Evolutionary conservation across 495 filamentous ascomycete species (phyloP).

Genomic region (Clavariopsis aquatica): DNA sequence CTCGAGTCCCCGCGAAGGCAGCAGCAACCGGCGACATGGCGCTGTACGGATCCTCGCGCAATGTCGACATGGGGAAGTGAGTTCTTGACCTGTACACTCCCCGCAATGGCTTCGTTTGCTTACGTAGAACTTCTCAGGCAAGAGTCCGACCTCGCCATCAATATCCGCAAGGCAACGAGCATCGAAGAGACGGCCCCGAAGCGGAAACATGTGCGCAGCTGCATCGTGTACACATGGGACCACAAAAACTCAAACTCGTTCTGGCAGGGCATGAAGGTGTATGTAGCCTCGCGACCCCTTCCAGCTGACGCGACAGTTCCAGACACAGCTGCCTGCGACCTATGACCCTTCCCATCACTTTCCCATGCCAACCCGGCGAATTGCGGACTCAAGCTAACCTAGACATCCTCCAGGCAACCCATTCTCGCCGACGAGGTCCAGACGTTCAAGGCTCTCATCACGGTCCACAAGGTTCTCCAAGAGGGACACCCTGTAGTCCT

Average conservation of each 20-base stretch:
- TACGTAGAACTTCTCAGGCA: conserved; percentile 58
- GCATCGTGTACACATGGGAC: conserved; percentile 99
- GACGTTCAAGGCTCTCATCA: conserved; percentile 62
- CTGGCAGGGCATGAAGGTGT: conserved; percentile 99
- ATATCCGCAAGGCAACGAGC: conserved; percentile 95
- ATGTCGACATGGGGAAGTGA: conserved; percentile 61
- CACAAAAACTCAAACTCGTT: conserved; percentile 96
- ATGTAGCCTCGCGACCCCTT: conserved; percentile 39
- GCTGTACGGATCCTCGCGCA: conserved; percentile 51
- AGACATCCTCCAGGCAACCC: conserved; percentile 65
- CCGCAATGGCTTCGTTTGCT: conserved; percentile 24
- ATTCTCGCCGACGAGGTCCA: conserved; percentile 82
- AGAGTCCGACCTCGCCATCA: conserved; percentile 89
- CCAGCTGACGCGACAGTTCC: neutral
- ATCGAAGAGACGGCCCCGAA: conserved; percentile 95
- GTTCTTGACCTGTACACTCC: conserved; percentile 9
- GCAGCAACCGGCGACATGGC: conserved; percentile 42
- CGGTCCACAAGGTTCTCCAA: conserved; percentile 87
- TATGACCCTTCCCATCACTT: neutral
- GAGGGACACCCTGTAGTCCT: conserved; percentile 89
- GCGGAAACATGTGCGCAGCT: conserved; percentile 97
- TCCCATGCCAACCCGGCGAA: neutral
- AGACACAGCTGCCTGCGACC: neutral
- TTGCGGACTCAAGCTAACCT: neutral
- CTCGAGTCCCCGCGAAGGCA: conserved; percentile 18